phyloP scores from a whole-genome alignment of 495 filamentous ascomycete genomes.

The Cercophora sp. region DNA sequence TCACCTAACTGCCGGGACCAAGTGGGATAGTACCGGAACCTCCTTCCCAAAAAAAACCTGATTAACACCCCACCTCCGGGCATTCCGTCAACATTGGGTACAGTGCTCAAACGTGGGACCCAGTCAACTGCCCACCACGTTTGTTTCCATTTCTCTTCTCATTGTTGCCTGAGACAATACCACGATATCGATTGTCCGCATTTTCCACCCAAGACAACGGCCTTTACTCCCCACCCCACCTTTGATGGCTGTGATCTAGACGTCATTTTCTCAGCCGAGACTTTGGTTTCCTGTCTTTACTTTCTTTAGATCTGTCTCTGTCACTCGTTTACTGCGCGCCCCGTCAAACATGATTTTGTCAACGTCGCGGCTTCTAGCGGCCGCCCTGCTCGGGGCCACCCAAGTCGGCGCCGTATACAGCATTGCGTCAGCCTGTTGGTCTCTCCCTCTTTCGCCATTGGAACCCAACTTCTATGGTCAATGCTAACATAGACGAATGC shows the following conservation, averaged over 20 bases:
- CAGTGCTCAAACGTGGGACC: neutral
- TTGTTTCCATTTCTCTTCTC: too few species aligned
- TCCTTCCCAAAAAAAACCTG: slow-evolving; percentile 3
- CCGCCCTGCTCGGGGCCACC: slow-evolving; percentile 15
- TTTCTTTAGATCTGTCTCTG: slow-evolving; percentile 4
- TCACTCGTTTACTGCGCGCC: slow-evolving; percentile 15
- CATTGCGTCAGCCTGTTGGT: slow-evolving; percentile 23
- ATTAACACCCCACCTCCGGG: slow-evolving; percentile 7
- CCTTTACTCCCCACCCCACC: too few species aligned
- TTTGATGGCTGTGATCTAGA: slow-evolving; percentile 16
- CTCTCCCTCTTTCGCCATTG: neutral
- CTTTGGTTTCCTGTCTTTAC: slow-evolving; percentile 11
- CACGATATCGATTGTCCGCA: too few species aligned
- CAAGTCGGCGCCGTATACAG: slow-evolving; percentile 24
- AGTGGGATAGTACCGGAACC: neutral
- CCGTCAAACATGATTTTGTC: slow-evolving; percentile 20
- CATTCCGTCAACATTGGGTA: neutral
- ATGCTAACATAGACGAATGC: too few species aligned
- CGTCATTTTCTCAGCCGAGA: slow-evolving; percentile 7
- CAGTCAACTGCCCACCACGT: too few species aligned
- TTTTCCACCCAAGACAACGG: neutral
- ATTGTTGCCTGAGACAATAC: too few species aligned
- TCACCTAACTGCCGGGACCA: neutral
- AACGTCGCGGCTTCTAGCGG: slow-evolving; percentile 16
- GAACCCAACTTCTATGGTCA: too few species aligned